phyloP scores from a whole-genome alignment of 768 basidiomycete genomes.

The Macrolepiota dolichaula region DNA sequence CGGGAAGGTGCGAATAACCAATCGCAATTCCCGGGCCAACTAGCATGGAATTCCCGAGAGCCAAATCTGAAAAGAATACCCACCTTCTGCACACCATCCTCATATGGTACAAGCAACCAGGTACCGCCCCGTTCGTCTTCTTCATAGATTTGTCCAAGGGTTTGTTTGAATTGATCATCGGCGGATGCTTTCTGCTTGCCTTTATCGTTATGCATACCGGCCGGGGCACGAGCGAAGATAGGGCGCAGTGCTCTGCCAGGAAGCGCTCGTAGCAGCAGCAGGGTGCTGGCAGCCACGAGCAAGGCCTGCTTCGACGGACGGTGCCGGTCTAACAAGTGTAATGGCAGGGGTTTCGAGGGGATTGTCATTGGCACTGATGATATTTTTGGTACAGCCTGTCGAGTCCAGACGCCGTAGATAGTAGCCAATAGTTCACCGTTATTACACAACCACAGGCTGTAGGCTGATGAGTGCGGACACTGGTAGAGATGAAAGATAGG shows the following conservation, averaged over 20 bases:
- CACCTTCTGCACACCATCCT: slow-evolving; percentile 62
- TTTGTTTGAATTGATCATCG: slow-evolving; percentile 39
- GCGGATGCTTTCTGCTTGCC: slow-evolving; percentile 23
- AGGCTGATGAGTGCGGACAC: not conserved
- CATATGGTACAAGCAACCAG: slow-evolving; percentile 65
- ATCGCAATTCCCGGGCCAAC: not conserved
- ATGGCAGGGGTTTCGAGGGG: slow-evolving; percentile 20
- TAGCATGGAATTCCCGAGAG: not conserved
- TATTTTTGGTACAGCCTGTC: no score
- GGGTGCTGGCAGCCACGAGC: slow-evolving; percentile 39
- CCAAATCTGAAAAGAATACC: slow-evolving; percentile 14
- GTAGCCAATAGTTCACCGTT: no score
- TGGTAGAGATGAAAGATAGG: no score
- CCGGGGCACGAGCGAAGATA: slow-evolving; percentile 23
- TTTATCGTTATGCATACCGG: slow-evolving; percentile 16
- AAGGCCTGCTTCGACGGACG: slow-evolving; percentile 28
- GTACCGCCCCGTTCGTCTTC: slow-evolving; percentile 48
- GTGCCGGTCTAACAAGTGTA: slow-evolving; percentile 1
- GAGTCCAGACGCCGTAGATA: no score
- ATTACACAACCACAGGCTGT: no score
- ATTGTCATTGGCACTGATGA: slow-evolving; percentile 14
- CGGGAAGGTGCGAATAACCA: no score
- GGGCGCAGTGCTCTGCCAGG: slow-evolving; percentile 35
- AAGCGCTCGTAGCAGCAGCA: slow-evolving; percentile 42
- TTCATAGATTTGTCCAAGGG: slow-evolving; percentile 62